Base-by-base conservation (phyloP, 139 green algal genomes). In the Micractinium conductrix region DNA sequence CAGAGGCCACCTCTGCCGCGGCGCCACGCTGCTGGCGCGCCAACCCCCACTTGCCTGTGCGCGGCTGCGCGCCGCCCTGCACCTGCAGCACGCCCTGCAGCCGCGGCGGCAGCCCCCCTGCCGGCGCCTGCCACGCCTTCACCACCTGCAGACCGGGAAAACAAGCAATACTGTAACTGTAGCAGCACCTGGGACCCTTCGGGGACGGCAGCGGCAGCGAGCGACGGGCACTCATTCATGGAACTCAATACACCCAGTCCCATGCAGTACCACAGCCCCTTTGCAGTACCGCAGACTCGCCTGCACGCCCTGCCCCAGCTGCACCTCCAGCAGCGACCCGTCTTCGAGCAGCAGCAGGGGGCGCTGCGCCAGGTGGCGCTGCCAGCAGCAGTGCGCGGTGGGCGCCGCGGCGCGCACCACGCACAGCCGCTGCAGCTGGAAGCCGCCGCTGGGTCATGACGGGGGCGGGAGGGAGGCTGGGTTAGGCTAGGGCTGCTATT, bases 311-410 rank as follows among this genome's bases (percentile, higher is more conserved):
- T 82, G 50, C 38, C 44, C n/a, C 76, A 82, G 58, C 76, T 55
- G 28, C 24, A 26, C 76, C 42, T 82, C 76, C 76, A 82, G 58
- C 58, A 82, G 76, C 10, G 55, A n/a, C 2, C 55, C 76, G 33
- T 82, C 76, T 17, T 53, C 24, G 58, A 82, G 76, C 55, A 82
- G 76, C 76, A 82, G 50, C 76, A 82, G 38, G 38, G 76, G 76
- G 38, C 40, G 55, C 58, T 82, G 76, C 38, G 38, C 16, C 38
- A 73, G 26, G 55, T 82, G 76, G 28, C 76, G 76, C 76, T 82
- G 76, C 76, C 76, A 82, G 76, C 76, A 82, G 38, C 21, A 38
- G 76, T 82, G 76, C 28, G 76, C 76, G 26, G 76, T 73, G 76
- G 76, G 55, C 4, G 28, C 38, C 1, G 19, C 21, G 10, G 26